Conservation (phyloP, 2,329 filamentous ascomycete species). For the Exophiala calicioides region DNA sequence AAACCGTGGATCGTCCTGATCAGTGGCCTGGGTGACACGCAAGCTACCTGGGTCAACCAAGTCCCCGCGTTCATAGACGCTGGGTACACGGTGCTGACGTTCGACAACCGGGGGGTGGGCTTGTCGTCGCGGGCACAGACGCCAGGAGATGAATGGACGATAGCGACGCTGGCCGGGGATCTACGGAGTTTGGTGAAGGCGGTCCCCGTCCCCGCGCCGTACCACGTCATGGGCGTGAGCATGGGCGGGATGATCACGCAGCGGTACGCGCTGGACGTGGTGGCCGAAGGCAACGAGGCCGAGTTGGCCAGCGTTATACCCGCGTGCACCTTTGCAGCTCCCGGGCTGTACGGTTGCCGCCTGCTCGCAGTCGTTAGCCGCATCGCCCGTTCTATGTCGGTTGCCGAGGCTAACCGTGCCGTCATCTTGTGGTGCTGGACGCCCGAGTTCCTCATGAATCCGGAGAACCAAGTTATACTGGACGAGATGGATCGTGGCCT, state of each 20-base stretch:
- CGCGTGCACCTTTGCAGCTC: constrained; percentile 4
- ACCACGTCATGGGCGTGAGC: constrained; percentile 8
- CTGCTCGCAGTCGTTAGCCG: neutral
- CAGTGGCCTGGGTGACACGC: constrained; percentile 5
- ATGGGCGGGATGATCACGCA: constrained; percentile 10
- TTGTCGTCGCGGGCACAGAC: constrained; percentile 6
- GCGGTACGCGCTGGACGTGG: constrained; percentile 9
- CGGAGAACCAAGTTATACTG: constrained; percentile 8
- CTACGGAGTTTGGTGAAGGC: constrained; percentile 6
- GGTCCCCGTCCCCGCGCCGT: constrained; percentile 1
- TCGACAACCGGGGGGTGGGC: constrained; percentile 7
- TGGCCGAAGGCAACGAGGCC: constrained; percentile 8
- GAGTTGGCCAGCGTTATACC: constrained; percentile 9
- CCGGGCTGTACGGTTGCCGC: neutral
- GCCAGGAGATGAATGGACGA: constrained; percentile 5
- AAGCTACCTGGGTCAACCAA: constrained; percentile 9
- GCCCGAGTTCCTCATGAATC: constrained; percentile 4
- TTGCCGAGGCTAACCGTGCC: constrained; percentile 3
- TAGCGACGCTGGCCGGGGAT: constrained; percentile 6
- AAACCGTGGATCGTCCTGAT: constrained; percentile 7
- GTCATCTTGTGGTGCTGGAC: constrained; percentile 4
- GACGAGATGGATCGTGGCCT: constrained; percentile 5
- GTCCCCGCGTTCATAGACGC: constrained; percentile 6
- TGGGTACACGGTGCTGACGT: constrained; percentile 8
- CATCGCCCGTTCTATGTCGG: neutral